phyloP scores from a whole-genome alignment of 129 eudicot genomes.

The Chrysanthemum makinoi region DNA sequence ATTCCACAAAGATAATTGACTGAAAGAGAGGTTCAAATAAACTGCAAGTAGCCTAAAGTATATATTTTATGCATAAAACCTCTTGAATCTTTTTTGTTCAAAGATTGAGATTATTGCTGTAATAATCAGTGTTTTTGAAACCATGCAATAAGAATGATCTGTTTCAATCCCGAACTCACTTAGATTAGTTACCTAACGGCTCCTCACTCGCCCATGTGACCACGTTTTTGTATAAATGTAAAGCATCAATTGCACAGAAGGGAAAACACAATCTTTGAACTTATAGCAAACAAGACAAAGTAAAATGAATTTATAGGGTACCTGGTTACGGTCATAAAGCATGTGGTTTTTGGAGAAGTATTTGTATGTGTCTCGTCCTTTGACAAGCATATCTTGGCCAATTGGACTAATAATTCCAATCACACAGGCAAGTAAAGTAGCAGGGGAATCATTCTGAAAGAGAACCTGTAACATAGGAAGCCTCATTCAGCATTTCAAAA shows the following conservation, averaged over 20 bases:
- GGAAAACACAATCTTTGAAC: not conserved
- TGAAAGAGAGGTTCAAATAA: no score
- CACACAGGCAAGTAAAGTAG: conserved; percentile 95
- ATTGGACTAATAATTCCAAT: conserved; percentile 81
- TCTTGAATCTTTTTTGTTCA: not conserved
- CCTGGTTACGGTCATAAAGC: conserved; percentile 99
- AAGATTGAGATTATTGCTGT: not conserved
- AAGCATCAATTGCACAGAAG: conserved; percentile 10
- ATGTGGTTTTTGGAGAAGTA: conserved; percentile 95
- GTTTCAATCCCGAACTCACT: not conserved
- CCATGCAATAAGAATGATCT: not conserved
- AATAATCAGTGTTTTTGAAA: not conserved
- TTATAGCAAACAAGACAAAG: conserved; percentile 7
- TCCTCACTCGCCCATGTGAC: not conserved
- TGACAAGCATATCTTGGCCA: conserved; percentile 90
- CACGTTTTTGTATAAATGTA: not conserved
- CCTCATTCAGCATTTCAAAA: not conserved
- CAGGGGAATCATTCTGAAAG: conserved; percentile 98
- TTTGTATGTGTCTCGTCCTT: conserved; percentile 92
- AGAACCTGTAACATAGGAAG: conserved; percentile 58
- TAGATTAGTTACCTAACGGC: not conserved
- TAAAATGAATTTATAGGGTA: conserved; percentile 18
- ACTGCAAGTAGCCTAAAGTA: no score
- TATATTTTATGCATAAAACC: not conserved
- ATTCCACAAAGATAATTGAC: no score